Percentiles rank a stretch among this genome's conserved stretches.
Evolutionary conservation across 352 stramenopile genomes (phyloP).

Genomic region (Albugo candida): DNA sequence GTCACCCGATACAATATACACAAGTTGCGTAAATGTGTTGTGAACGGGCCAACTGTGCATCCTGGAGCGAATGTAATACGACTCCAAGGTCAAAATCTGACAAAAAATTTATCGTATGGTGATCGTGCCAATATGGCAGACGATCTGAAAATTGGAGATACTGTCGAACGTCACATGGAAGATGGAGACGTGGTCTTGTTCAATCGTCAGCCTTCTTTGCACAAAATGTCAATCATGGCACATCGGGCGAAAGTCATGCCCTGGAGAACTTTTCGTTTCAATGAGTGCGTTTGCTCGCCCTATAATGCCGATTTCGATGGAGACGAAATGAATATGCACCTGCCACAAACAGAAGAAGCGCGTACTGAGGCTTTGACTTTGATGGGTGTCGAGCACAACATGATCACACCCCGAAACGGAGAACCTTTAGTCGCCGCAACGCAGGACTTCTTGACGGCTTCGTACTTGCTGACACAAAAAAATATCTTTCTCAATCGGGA

Average conservation of each 20-base stretch:
- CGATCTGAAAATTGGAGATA: constrained; percentile 91
- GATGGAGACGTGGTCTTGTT: constrained; percentile 98
- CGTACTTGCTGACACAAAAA: constrained; percentile 96
- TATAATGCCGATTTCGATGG: constrained; percentile 99
- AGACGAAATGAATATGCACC: constrained; percentile 99
- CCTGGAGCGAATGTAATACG: constrained; percentile 91
- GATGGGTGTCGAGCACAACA: constrained; percentile 96
- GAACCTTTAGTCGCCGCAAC: constrained; percentile 95
- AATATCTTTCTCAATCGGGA: constrained; percentile 97
- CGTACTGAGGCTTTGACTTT: constrained; percentile 90
- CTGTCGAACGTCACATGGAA: constrained; percentile 98
- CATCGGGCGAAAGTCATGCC: constrained; percentile 85
- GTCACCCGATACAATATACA: constrained; percentile 97
- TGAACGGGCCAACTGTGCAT: constrained; percentile 91
- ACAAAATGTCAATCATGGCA: constrained; percentile 99
- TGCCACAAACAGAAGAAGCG: constrained; percentile 98
- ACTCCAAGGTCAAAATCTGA: constrained; percentile 73
- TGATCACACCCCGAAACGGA: constrained; percentile 95
- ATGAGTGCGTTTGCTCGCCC: constrained; percentile 98
- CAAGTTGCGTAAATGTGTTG: constrained; percentile 86
- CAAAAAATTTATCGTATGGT: constrained; percentile 86
- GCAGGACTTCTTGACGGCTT: constrained; percentile 98
- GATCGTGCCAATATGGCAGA: constrained; percentile 86
- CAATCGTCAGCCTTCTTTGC: constrained; percentile 98
- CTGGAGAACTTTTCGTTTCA: constrained; percentile 99